Base-by-base conservation (phyloP, 176 grass and related monocot species). In the Aegilops bicornis region DNA sequence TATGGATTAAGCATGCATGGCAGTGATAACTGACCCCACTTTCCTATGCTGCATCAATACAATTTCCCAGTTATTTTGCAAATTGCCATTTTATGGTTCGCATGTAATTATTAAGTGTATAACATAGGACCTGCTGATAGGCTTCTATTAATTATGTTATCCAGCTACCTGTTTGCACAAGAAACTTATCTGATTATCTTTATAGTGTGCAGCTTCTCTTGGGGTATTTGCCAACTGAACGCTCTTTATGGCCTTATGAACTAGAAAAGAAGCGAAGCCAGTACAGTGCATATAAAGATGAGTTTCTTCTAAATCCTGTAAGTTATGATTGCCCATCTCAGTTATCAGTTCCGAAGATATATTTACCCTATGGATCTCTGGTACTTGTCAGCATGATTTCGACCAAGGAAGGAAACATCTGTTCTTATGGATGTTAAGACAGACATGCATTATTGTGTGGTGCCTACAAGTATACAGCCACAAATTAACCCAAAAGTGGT, bases 161-260 rank as follows among this genome's bases (percentile, higher is more conserved):
- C 25, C 54, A 58, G 8, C 25, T 84, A 61, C 8, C 24, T 76
- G 7, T 75, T 19, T 84, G 82, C 22, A 58, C 13, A 79, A 60
- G 82, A 87, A 91, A 90, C 89, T 94, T 84, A 96, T 92, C 92
- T 77, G 60, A 91, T 29, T 94, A 84, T 91, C 43, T 89, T 98
- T 91, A 87, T 98, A 96, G 92, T 90, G 86, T 96, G 88, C 97
- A 98, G 97, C 97, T 98, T 88, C 91, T 98, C 13, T 94, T 96
- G 90, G 97, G 90, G 82, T 96, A 98, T 91, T 88, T 98, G 90
- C 92, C 97, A 72, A 90, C 72, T 87, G 97, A 98, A 75, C 87
- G 71, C 69, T 79, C 89, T 64, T 79, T 98, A 25, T 98, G 94
- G 97, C 45, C 90, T 75, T 87, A 88, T 48, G 97, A 98, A 71